Conservation (phyloP, 208 protist species). For the Polymyxa betae region DNA sequence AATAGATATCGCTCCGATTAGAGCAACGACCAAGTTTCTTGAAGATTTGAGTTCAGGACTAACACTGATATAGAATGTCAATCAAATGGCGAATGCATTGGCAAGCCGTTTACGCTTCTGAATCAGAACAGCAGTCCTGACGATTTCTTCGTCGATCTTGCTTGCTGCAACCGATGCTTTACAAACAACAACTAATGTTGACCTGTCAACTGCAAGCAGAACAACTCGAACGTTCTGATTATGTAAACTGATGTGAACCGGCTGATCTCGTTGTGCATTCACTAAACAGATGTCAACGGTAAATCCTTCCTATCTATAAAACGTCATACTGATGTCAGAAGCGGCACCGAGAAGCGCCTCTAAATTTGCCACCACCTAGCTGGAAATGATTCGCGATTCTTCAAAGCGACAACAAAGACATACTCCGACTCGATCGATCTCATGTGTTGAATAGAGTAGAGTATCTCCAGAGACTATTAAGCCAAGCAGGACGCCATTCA, state of each 20-base stretch:
- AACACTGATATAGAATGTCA: neutral
- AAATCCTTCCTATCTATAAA: neutral
- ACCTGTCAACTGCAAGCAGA: neutral
- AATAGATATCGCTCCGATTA: no score
- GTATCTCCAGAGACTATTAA: conserved; percentile 29
- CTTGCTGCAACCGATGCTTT: conserved; percentile 2
- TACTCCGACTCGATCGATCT: conserved; percentile 19
- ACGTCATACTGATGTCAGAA: conserved; percentile 15
- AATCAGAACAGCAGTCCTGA: neutral
- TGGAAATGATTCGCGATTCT: neutral
- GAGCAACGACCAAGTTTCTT: conserved; percentile 9
- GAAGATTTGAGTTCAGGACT: conserved; percentile 45
- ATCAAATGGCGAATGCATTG: neutral
- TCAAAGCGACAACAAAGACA: neutral
- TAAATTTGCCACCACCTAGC: conserved; percentile 21
- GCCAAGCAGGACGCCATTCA: neutral
- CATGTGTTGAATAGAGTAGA: conserved; percentile 14
- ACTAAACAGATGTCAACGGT: neutral
- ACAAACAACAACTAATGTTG: conserved; percentile 17
- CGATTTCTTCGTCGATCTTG: conserved; percentile 23
- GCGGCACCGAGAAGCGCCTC: neutral
- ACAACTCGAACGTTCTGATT: conserved; percentile 15
- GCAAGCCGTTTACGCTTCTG: neutral
- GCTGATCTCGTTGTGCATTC: conserved; percentile 10
- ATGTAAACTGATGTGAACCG: neutral